phyloP scores from a whole-genome alignment of 192 early-diverging fungal genomes.

The Mycoemilia scoparia region DNA sequence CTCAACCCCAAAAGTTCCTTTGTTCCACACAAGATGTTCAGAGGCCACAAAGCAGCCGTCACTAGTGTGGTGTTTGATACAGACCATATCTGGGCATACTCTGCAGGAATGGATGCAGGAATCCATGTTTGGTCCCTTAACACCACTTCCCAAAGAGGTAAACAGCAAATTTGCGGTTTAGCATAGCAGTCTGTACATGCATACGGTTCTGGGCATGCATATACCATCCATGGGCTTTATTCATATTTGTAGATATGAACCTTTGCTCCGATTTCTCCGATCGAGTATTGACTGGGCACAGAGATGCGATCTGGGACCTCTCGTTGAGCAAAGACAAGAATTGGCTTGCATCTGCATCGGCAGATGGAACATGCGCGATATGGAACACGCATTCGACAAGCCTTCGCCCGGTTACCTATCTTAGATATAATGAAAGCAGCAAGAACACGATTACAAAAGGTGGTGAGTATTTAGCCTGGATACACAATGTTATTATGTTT shows the following conservation, averaged over 20 bases:
- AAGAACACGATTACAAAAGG: too few relatives aligned
- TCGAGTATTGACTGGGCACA: conserved; percentile 8
- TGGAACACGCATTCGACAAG: conserved; percentile 8
- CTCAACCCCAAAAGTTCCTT: too few relatives aligned
- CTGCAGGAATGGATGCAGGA: conserved; percentile 18
- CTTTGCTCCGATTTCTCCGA: conserved; percentile 15
- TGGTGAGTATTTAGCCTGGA: too few relatives aligned
- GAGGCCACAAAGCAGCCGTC: conserved; percentile 20
- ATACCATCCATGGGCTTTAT: too few relatives aligned
- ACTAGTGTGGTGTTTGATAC: conserved; percentile 10
- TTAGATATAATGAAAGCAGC: too few relatives aligned
- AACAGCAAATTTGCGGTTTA: background rate
- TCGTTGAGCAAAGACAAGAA: conserved; percentile 3
- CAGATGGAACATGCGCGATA: conserved; percentile 14
- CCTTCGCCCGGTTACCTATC: background rate
- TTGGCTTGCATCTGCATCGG: conserved; percentile 19
- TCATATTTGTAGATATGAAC: too few relatives aligned
- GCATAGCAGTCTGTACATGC: too few relatives aligned
- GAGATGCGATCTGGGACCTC: conserved; percentile 24
- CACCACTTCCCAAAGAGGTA: background rate
- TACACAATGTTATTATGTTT: too few relatives aligned
- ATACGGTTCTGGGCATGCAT: too few relatives aligned
- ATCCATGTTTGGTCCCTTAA: conserved; percentile 16
- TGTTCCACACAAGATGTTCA: conserved; percentile 5
- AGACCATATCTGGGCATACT: conserved; percentile 8